phyloP scores from a whole-genome alignment of 805 yeast genomes.

The Wickerhamiella bombiphila region DNA sequence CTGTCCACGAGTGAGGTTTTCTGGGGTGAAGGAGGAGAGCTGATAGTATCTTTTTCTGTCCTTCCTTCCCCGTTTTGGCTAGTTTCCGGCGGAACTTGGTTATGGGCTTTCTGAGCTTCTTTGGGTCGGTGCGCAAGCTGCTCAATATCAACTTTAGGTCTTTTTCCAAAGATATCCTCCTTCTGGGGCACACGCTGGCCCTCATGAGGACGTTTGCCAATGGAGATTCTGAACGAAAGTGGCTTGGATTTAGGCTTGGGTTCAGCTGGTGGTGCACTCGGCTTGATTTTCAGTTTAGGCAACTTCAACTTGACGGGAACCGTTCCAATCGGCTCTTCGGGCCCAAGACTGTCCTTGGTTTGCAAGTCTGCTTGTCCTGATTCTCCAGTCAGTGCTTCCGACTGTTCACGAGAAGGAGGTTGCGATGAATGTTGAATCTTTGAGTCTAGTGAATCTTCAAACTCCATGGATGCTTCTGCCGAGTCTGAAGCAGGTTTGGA shows the following conservation, averaged over 20 bases:
- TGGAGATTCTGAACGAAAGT: slow-evolving; percentile 14
- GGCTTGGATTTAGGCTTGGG: slow-evolving; percentile 1
- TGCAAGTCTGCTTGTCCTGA: not conserved
- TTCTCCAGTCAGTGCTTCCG: not conserved
- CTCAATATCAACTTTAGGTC: slow-evolving; percentile 16
- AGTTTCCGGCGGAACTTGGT: no score
- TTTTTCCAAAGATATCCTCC: slow-evolving; percentile 11
- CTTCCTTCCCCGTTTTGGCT: no score
- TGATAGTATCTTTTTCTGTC: no score
- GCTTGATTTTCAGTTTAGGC: slow-evolving; percentile 1
- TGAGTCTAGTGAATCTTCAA: not conserved
- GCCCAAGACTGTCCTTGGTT: not conserved
- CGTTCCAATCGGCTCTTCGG: no score
- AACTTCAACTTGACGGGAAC: not conserved
- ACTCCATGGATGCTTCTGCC: not conserved
- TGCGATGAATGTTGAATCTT: not conserved
- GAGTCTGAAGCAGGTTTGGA: not conserved
- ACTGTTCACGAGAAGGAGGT: not conserved
- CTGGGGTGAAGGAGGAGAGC: no score
- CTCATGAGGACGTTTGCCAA: slow-evolving; percentile 4
- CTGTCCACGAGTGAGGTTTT: no score
- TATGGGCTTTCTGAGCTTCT: not conserved
- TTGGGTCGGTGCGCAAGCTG: slow-evolving; percentile 10
- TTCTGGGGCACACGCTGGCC: slow-evolving; percentile 5
- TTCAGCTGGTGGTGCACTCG: not conserved